Conservation (phyloP, 2,329 filamentous ascomycete genomes). For the Penicillium sp. region DNA sequence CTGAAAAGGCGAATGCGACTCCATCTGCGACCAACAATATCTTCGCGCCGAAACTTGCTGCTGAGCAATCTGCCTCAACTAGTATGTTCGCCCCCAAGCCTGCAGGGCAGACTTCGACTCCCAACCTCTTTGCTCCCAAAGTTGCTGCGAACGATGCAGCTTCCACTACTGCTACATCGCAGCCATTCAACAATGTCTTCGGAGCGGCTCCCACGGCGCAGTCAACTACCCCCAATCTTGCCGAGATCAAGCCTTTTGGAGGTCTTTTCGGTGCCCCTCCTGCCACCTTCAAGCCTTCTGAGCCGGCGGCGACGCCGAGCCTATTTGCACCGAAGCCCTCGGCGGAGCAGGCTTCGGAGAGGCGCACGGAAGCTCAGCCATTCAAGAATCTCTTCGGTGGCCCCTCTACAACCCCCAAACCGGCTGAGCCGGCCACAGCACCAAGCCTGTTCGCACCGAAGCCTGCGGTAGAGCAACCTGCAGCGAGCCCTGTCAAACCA, state of each 20-base stretch:
- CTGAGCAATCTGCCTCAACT: slow-evolving; percentile 8
- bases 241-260: slow-evolving; percentile 11
- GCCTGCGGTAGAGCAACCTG: slow-evolving; percentile 7
- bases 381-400: slow-evolving; percentile 39
- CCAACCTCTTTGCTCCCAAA: slow-evolving; percentile 7
- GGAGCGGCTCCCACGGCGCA: not conserved
- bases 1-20: not conserved
- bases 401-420: not conserved
- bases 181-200: slow-evolving; percentile 24
- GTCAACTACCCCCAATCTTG: slow-evolving; percentile 3
- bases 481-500: slow-evolving; percentile 4
- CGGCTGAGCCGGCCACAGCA: slow-evolving; percentile 20
- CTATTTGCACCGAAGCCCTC: slow-evolving; percentile 21
- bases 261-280: slow-evolving; percentile 38
- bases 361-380: slow-evolving; percentile 6
- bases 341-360: not conserved
- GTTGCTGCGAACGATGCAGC: slow-evolving; percentile 5
- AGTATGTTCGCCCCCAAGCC: slow-evolving; percentile 17
- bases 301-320: slow-evolving; percentile 15
- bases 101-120: not conserved
- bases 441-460: slow-evolving; percentile 30
- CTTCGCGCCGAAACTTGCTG: slow-evolving; percentile 15
- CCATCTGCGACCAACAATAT: slow-evolving; percentile 10
- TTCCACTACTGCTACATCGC: not conserved
- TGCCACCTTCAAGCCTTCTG: slow-evolving; percentile 4